Conservation (phyloP, 31 red algal genomes). For the Odonthalia washingtoniensis region DNA sequence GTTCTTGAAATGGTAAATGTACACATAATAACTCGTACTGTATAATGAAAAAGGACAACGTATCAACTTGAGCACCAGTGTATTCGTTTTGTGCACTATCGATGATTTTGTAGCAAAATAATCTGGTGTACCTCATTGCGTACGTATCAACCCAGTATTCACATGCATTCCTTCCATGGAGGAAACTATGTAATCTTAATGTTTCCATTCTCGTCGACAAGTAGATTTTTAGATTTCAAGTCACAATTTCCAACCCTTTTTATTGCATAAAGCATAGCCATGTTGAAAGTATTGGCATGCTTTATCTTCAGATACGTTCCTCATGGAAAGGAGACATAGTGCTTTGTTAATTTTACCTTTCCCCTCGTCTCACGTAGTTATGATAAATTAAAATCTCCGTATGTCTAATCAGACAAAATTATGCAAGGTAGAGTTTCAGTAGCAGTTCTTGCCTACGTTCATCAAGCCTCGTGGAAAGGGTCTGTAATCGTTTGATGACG, state of each 20-base stretch:
- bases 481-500: no score
- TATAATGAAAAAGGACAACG: conserved; percentile 94
- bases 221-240: conserved; percentile 70
- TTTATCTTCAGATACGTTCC: conserved; percentile 66
- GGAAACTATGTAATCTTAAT: conserved; percentile 93
- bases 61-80: conserved; percentile 87
- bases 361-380: no score
- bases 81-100: no score
- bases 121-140: conserved; percentile 93
- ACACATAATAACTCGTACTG: conserved; percentile 90
- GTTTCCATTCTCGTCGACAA: conserved; percentile 71
- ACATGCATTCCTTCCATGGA: conserved; percentile 75
- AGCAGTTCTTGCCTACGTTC: no score
- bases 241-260: conserved; percentile 85
- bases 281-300: conserved; percentile 91
- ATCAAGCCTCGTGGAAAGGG: no score
- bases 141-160: conserved; percentile 74
- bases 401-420: no score
- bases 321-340: no score
- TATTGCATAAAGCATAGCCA: conserved; percentile 88
- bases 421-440: no score
- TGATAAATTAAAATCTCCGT: no score
- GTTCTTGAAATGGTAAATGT: conserved; percentile 86
- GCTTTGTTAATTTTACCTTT: no score
- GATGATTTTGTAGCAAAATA: conserved; percentile 94